phyloP scores from a whole-genome alignment of 2,329 filamentous ascomycete genomes.

The Xylariales sp. region DNA sequence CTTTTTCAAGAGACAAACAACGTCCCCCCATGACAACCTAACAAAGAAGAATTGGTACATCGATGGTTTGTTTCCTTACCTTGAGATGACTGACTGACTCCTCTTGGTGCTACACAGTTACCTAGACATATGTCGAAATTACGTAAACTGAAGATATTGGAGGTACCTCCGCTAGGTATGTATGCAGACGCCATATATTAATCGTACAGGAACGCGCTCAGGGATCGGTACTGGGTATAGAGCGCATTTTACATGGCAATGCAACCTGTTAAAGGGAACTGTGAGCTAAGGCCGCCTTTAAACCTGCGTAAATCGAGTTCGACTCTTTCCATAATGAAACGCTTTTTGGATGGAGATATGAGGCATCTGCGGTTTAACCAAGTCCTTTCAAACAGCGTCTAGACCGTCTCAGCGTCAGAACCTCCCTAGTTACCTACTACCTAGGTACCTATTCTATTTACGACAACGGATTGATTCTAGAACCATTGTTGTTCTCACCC shows the following conservation, averaged over 20 bases:
- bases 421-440: no score
- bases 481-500: no score
- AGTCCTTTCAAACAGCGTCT: not conserved
- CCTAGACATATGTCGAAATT: not conserved
- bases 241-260: not conserved
- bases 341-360: not conserved
- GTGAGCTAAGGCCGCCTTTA: not conserved
- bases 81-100: not conserved
- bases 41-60: not conserved
- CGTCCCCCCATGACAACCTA: not conserved
- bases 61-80: not conserved
- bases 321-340: not conserved
- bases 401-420: no score
- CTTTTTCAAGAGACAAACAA: constrained; percentile 4
- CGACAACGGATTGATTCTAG: no score
- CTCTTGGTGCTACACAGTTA: not conserved
- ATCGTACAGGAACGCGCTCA: not conserved
- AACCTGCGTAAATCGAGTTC: not conserved
- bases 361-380: not conserved
- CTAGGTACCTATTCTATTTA: no score
- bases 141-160: not conserved
- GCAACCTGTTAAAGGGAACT: not conserved
- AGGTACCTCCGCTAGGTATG: not conserved
- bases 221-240: not conserved
- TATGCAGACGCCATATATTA: not conserved